phyloP scores from a whole-genome alignment of 371 early-diverging fungal species.

The Nematocida sp. region DNA sequence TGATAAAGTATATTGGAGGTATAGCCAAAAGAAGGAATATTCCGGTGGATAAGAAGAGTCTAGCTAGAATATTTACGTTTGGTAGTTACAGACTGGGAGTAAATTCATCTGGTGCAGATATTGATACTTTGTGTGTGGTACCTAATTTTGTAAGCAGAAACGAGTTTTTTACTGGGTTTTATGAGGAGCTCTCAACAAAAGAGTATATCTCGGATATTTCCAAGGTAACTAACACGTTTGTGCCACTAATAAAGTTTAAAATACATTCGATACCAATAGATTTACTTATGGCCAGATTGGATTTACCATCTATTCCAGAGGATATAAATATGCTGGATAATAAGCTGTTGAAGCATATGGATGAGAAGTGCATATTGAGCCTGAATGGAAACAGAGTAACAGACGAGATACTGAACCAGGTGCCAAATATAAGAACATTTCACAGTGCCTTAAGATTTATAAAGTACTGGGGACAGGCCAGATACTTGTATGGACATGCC shows the following conservation, averaged over 20 bases:
- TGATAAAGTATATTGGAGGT: constrained; percentile 59
- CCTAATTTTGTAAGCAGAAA: constrained; percentile 83
- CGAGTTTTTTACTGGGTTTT: constrained; percentile 85
- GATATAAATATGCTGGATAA: constrained; percentile 78
- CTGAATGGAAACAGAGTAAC: constrained; percentile 95
- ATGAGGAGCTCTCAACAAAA: constrained; percentile 72
- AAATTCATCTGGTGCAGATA: constrained; percentile 88
- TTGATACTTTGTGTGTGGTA: constrained; percentile 93
- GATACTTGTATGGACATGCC: constrained; percentile 85
- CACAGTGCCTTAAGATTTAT: constrained; percentile 82
- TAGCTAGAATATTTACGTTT: constrained; percentile 90
- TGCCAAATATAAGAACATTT: constrained; percentile 81
- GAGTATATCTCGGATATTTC: constrained; percentile 80
- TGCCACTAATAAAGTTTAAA: constrained; percentile 89
- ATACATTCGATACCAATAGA: constrained; percentile 71
- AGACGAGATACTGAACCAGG: constrained; percentile 85
- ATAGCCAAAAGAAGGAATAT: constrained; percentile 64
- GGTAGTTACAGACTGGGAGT: constrained; percentile 96
- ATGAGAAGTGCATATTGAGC: constrained; percentile 81
- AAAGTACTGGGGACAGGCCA: constrained; percentile 93
- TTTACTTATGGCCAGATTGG: constrained; percentile 81
- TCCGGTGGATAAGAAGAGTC: constrained; percentile 72
- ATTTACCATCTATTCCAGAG: constrained; percentile 72
- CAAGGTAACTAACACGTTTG: constrained; percentile 77
- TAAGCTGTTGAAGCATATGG: constrained; percentile 76